Evolutionary conservation across 2,329 filamentous ascomycete species (phyloP), one percentile per base, ranked within the genome.

Genomic region (Chalaropsis thielavioides): DNA sequence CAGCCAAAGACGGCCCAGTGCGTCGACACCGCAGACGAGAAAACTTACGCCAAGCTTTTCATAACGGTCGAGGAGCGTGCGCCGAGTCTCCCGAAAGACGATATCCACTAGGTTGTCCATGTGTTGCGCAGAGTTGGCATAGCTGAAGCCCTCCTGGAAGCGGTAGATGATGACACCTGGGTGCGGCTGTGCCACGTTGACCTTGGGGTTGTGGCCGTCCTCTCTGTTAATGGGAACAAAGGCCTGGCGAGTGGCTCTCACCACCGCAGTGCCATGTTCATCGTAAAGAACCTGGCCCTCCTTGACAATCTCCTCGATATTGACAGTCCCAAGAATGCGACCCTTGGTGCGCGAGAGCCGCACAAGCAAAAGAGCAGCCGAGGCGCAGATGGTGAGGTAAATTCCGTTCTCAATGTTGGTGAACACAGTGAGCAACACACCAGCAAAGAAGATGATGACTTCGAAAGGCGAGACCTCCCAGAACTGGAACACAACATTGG

Each of bases 401-500:
- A 99, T 90, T 22, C 92, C 94, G 71, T 90, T 86, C 73, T 99
- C 94, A 68, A 99, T 97, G 40, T 81, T 85, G 2, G 84, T 81
- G 76, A 99, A 96, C 56, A 99, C 76, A 0, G 91, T 95, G 61
- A 96, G 88, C 40, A 96, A 76, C 0, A 99, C 92, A 74, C 94
- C 94, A 13, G 89, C 83, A 70, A 97, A 92, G 80, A 96, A 99
- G 72, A 97, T 91, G 61, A 94, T 70, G 0, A 95, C 89, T 73
- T 99, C 94, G 1, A 96, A 73, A 0, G 94, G 94, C 0, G 90
- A 94, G 5, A 96, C 89, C 51, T 86, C 83, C 92, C 92, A 99
- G 77, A 97, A 99, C 71, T 94, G 88, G 74, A 96, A 96, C 13
- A 97, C 82, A 0, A 88, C 92, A 73, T 95, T 91, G 3, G 92